Conservation (phyloP, 2,329 filamentous ascomycete genomes). For the Pseudogymnoascus sp. region DNA sequence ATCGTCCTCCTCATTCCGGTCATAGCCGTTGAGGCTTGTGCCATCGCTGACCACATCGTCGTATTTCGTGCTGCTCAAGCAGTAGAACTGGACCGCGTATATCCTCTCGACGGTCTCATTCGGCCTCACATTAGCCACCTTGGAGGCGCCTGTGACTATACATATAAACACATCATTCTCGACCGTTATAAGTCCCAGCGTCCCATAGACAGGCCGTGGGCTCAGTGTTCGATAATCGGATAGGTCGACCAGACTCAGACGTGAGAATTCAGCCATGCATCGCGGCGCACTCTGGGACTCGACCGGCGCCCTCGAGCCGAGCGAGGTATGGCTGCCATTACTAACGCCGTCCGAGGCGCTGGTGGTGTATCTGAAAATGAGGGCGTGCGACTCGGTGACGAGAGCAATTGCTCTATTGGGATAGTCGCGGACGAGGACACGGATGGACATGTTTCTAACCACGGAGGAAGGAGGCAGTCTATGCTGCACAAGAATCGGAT, state of each 20-base stretch:
- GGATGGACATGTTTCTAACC: constrained; percentile 25
- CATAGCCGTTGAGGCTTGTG: constrained; percentile 23
- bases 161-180: constrained; percentile 82
- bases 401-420: constrained; percentile 84
- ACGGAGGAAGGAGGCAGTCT: neutral
- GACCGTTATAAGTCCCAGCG: constrained; percentile 77
- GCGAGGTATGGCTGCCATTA: constrained; percentile 51
- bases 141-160: constrained; percentile 70
- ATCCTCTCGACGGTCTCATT: constrained; percentile 88
- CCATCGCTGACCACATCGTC: constrained; percentile 61
- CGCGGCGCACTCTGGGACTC: constrained; percentile 13
- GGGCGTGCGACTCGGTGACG: constrained; percentile 66
- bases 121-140: constrained; percentile 73
- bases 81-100: constrained; percentile 82
- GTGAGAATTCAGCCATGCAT: constrained; percentile 84
- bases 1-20: constrained; percentile 2
- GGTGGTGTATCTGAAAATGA: constrained; percentile 75
- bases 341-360: constrained; percentile 42
- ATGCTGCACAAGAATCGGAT: neutral
- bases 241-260: constrained; percentile 55
- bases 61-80: constrained; percentile 77
- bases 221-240: constrained; percentile 69
- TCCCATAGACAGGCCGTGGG: constrained; percentile 69
- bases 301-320: constrained; percentile 39
- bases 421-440: constrained; percentile 58